Base-by-base conservation (phyloP, 768 basidiomycete species). In the Amanita brunnescens region DNA sequence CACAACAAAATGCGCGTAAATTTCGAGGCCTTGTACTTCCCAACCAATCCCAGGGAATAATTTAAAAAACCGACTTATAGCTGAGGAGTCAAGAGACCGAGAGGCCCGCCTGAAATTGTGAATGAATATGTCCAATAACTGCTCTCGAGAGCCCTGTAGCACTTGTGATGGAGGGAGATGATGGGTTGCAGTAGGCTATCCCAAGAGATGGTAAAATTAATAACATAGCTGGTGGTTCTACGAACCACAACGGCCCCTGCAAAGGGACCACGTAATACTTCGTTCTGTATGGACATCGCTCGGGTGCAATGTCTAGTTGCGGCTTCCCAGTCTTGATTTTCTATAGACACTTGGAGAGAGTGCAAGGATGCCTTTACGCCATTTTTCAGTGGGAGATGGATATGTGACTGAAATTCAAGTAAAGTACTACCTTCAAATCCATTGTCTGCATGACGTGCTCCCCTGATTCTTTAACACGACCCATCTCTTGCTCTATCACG, bases 31-130 rank as follows among this genome's bases (percentile, higher is more conserved):
- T 65, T 95, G 89, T 8, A 74, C 70, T 65, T 98, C 93, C 78
- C 91, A 96, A 5, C 91, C 92, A 47, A 99, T 93, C 2, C 84
- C 83, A 3, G 96, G 96, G 66, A 98, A 99, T 2, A 99, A 73
- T 65, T 97, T 93, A 77, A 99, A 99, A 69, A 89, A 98, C 10
- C 96, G 83, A 58, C 85, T 93, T 1, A 89, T 93, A 0, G 85
- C 83, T 12, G 83, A 83, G 21, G 92, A 85, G 67, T 97, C 91
- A 23, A 89, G 79, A 12, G 80, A 77, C 18, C 72, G 74, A 4
- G 91, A 91, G 1, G 95, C 96, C 50, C 82, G 73, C 38, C 83
- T 78, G 62, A 99, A 99, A 46, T 86, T 79, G n/a, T 70, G 71
- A 29, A 75, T 76, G 67, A 98, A 98, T 32, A 87, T 79, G 9